Evolutionary conservation across 371 early-diverging fungal species (phyloP).

Genomic region (Mortierella sp.): DNA sequence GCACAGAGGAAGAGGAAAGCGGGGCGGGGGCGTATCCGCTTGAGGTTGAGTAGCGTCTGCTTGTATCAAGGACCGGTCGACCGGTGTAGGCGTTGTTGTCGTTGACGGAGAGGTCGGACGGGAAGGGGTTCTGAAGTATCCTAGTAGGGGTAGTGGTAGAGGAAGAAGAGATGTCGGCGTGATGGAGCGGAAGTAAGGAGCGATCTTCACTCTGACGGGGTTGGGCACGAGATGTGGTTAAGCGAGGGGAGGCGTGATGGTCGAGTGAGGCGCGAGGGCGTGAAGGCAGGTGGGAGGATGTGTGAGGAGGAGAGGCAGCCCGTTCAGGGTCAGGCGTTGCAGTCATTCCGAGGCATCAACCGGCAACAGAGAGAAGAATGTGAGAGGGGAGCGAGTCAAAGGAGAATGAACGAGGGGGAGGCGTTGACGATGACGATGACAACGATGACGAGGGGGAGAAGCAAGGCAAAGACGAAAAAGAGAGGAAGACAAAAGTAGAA

Average conservation of each 20-base stretch:
- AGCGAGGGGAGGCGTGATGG: slow-evolving; percentile 18
- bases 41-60: slow-evolving; percentile 40
- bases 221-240: slow-evolving; percentile 26
- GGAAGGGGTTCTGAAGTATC: slow-evolving; percentile 3
- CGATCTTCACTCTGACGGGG: slow-evolving; percentile 18
- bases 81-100: slow-evolving; percentile 47
- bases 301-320: slow-evolving; percentile 36
- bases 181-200: slow-evolving; percentile 23
- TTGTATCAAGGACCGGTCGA: slow-evolving; percentile 34
- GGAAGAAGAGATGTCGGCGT: slow-evolving; percentile 21
- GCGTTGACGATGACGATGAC: background rate
- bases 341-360: slow-evolving; percentile 48
- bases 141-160: background rate
- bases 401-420: background rate
- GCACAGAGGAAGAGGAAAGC: background rate
- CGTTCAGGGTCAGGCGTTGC: slow-evolving; percentile 45
- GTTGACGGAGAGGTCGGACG: slow-evolving; percentile 20
- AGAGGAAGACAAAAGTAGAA: background rate
- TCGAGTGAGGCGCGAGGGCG: slow-evolving; percentile 7
- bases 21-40: slow-evolving; percentile 16
- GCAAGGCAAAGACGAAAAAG: background rate
- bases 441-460: background rate
- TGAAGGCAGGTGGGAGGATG: slow-evolving; percentile 7
- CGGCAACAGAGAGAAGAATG: slow-evolving; percentile 4
- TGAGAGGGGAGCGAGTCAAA: background rate